Conservation (phyloP, 306 rosid genomes). For the Malus sieversii region DNA sequence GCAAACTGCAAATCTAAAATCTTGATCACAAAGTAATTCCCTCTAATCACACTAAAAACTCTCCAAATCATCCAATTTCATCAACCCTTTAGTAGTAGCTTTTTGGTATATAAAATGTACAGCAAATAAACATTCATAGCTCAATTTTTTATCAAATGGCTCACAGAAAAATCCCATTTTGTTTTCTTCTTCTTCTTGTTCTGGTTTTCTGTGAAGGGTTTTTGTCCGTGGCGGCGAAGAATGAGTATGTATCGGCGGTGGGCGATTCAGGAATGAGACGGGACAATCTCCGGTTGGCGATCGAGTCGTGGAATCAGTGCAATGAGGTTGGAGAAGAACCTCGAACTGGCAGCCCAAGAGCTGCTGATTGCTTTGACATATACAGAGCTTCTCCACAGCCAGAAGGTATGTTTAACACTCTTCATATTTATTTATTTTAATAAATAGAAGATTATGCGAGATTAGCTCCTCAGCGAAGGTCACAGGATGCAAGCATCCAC, state of each 20-base stretch:
- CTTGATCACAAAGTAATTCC: neutral
- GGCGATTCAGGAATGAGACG: conserved; percentile 57
- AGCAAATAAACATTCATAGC: neutral
- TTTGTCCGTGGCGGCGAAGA: neutral
- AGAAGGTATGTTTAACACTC: conserved; percentile 11
- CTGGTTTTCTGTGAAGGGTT: neutral
- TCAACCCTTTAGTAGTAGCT: neutral
- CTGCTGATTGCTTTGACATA: conserved; percentile 47
- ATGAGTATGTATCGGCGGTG: conserved; percentile 30
- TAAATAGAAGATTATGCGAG: too few species aligned
- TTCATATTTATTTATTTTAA: neutral
- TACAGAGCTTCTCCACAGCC: conserved; percentile 8
- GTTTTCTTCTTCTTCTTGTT: neutral
- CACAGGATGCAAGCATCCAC: too few species aligned
- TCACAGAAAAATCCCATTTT: neutral
- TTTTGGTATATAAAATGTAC: neutral
- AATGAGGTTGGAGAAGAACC: conserved; percentile 57
- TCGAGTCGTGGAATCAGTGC: conserved; percentile 69
- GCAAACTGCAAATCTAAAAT: conserved; percentile 3
- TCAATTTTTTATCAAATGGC: conserved; percentile 16
- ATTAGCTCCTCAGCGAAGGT: too few species aligned
- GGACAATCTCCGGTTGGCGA: conserved; percentile 42
- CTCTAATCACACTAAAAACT: too few species aligned
- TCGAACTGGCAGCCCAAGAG: conserved; percentile 52
- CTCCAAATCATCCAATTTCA: neutral